Conservation (phyloP, 441 rosid species). For the Populus hybrid region DNA sequence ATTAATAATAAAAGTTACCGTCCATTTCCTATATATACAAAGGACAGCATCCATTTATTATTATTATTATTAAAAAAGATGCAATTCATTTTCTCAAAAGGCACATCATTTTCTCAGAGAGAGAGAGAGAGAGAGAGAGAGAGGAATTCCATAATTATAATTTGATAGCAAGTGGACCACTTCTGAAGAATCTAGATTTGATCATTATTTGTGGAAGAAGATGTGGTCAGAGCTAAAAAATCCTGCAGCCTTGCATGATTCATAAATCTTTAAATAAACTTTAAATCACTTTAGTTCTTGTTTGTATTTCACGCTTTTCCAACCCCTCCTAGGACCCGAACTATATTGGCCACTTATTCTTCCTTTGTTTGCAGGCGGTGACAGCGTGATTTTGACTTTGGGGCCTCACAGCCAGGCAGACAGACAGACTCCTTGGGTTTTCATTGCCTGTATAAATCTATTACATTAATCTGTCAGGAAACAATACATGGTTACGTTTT, state of each 20-base stretch:
- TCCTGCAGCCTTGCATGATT: background rate
- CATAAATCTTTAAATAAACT: background rate
- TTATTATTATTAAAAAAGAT: too few relatives aligned
- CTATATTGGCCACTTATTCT: background rate
- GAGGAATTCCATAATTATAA: too few relatives aligned
- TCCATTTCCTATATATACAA: too few relatives aligned
- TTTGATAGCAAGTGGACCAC: background rate
- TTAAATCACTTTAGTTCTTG: background rate
- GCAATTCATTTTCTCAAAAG: background rate
- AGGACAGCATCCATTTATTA: too few relatives aligned
- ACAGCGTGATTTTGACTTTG: background rate
- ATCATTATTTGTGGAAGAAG: background rate
- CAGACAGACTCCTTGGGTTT: background rate
- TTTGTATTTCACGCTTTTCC: background rate
- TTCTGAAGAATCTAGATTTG: background rate
- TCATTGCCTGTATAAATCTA: background rate
- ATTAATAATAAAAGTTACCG: too few relatives aligned
- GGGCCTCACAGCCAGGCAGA: background rate
- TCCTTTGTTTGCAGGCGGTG: background rate
- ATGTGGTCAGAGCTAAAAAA: background rate
- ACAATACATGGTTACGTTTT: background rate
- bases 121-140: too few relatives aligned
- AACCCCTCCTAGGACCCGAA: background rate
- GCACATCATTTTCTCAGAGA: too few relatives aligned
- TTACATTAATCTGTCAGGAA: background rate